phyloP scores from a whole-genome alignment of 164 flowering plant species.

The Vitis rotundifolia region DNA sequence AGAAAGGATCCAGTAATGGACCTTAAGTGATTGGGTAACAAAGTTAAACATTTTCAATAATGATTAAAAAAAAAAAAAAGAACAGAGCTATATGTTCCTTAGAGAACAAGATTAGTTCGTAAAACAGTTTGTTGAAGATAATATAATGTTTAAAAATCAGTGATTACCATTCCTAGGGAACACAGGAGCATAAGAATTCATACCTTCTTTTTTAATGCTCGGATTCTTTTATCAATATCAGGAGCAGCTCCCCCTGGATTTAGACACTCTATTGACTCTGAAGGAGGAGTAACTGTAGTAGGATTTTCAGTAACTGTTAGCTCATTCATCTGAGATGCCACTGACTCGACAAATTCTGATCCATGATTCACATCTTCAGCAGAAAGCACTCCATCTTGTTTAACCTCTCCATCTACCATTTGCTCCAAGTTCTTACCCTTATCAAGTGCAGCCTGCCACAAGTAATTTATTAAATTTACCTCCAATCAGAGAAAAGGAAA shows the following conservation, averaged over 20 bases:
- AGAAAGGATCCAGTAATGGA: too few species aligned
- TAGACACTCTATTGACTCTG: constrained; percentile 35
- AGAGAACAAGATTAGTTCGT: neutral
- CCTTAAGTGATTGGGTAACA: too few species aligned
- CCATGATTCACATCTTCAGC: constrained; percentile 29
- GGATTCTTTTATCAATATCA: constrained; percentile 78
- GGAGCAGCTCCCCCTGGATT: constrained; percentile 36
- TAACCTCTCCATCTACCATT: constrained; percentile 22
- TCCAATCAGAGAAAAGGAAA: neutral
- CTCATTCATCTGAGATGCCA: constrained; percentile 57
- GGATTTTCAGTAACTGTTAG: constrained; percentile 54
- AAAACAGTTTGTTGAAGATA: neutral
- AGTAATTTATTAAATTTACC: neutral
- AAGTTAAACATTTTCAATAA: too few species aligned
- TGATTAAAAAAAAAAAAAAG: neutral
- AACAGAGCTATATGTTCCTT: neutral
- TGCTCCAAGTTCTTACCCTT: constrained; percentile 46
- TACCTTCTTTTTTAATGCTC: constrained; percentile 94
- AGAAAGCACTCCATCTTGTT: constrained; percentile 27
- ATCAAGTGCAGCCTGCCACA: constrained; percentile 71
- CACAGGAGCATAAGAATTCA: neutral
- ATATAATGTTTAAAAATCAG: neutral
- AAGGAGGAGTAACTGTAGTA: constrained; percentile 19
- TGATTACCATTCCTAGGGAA: neutral
- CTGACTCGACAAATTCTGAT: constrained; percentile 43